phyloP scores from a whole-genome alignment of 495 filamentous ascomycete genomes.

The Penicillium riverlandense region DNA sequence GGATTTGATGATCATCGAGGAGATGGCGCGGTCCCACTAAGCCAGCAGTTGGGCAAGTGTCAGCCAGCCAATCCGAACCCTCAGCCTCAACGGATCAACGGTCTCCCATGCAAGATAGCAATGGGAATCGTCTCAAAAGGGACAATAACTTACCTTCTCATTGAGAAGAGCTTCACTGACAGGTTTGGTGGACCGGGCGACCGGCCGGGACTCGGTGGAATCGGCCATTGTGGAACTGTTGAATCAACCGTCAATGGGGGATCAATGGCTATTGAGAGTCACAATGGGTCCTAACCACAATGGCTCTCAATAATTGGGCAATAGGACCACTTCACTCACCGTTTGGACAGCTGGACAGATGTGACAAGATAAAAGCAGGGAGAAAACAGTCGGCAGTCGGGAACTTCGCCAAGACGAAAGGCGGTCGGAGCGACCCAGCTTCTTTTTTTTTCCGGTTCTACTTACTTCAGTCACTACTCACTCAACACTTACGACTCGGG shows the following conservation, averaged over 20 bases:
- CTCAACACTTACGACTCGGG: conserved; percentile 7
- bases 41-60: conserved; percentile 6
- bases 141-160: conserved; percentile 65
- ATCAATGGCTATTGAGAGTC: not conserved
- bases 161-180: conserved; percentile 92
- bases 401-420: conserved; percentile 14
- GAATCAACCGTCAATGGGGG: not conserved
- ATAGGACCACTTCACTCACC: too few species aligned
- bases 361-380: conserved; percentile 20
- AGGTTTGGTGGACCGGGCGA: conserved; percentile 56
- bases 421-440: conserved; percentile 36
- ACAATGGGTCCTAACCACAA: not conserved
- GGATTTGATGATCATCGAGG: conserved; percentile 91
- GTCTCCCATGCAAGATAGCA: too few species aligned
- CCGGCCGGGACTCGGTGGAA: conserved; percentile 40
- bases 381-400: conserved; percentile 22
- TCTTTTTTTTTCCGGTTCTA: conserved; percentile 12
- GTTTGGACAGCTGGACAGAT: conserved; percentile 14
- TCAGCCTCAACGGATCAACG: too few species aligned
- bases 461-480: conserved; percentile 18
- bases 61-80: conserved; percentile 10
- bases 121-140: too few species aligned
- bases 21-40: conserved; percentile 97
- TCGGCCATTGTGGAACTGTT: conserved; percentile 43
- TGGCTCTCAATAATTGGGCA: too few species aligned